Base-by-base conservation (phyloP, 2,329 filamentous ascomycete genomes). In the Verticillium albo-atrum region DNA sequence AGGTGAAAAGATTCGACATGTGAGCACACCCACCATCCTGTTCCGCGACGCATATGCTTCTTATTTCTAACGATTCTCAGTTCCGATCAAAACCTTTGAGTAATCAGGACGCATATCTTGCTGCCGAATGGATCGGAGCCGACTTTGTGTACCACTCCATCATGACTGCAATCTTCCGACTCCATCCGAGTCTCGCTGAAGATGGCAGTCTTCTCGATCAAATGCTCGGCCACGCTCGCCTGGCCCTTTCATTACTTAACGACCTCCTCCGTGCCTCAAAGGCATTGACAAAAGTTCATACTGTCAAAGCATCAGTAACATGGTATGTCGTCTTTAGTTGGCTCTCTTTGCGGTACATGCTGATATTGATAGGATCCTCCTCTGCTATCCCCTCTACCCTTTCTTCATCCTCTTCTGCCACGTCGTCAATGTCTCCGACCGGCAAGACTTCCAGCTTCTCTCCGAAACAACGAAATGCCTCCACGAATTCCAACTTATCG, bases 341-440 rank as follows among this genome's bases (percentile, higher is more conserved):
- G 25, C 15, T 23, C 4, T 17, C 26, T 12, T 32, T 7, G 9
- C n/a, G 42, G 4, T 9, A 47, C 12, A n/a, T 9, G 34, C 15
- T 55, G 30, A 55, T 30, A 12, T 4, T 10, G 28, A 6, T 15
- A 56, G 54, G 54, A 47, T 56, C 14, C 23, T 56, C 5, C 54
- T 56, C 12, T 56, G 35, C 7, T 47, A 56, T 15, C 54, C 54
- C 23, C 54, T 56, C 10, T 56, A 20, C 54, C 54, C 54, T 4
- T 56, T 56, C 14, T 56, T 56, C 35, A 56, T 56, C 23, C 34
- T 56, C 54, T 56, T 56, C 35, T 56, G 54, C 35, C 37, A 56
- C 25, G 35, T 56, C 34, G 42, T 56, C 35, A 56, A 56, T 30
- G 32, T 35, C 6, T 47, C 54, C 9, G 54, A 47, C 34, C 34